A percentile compares a stretch with the other conserved stretches of the same genome.
These are phyloP conservation scores for Aphanomyces cochlioides DNA, from an alignment of 352 stramenopile species.

Conservation along the genomic window DNA sequence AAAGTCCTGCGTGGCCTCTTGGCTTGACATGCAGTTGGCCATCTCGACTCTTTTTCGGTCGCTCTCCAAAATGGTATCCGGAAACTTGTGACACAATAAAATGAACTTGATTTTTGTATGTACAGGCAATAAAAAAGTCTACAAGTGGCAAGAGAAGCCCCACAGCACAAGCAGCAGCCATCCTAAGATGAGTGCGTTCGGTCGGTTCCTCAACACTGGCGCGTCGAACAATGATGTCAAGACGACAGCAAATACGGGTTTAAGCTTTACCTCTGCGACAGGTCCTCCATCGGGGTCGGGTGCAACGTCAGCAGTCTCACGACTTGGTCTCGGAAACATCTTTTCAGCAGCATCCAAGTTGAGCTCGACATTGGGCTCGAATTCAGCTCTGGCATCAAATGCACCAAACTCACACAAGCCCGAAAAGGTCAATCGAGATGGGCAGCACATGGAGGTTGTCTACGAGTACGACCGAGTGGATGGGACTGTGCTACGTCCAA, in stretches of 20 bases:
- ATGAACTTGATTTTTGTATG: constrained; percentile 1
- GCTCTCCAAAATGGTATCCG: background rate
- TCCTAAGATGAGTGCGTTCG: constrained; percentile 26
- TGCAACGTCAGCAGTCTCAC: constrained; percentile 17
- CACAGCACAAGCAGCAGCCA: background rate
- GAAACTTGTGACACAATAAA: background rate
- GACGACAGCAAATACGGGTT: background rate
- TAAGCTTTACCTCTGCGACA: constrained; percentile 16
- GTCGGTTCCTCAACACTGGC: constrained; percentile 22
- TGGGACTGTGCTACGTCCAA: constrained; percentile 52
- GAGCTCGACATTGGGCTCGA: constrained; percentile 3
- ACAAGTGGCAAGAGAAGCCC: background rate
- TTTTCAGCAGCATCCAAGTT: constrained; percentile 13
- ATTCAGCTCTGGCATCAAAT: background rate
- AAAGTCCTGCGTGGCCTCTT: constrained; percentile 13
- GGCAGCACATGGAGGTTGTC: constrained; percentile 69
- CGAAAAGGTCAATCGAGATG: constrained; percentile 38
- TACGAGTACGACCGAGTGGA: constrained; percentile 84
- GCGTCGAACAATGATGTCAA: background rate
- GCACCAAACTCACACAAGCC: background rate
- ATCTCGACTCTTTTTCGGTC: too few species aligned
- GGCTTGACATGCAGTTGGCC: too few species aligned
- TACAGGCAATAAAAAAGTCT: background rate
- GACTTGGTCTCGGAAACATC: constrained; percentile 21
- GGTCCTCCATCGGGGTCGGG: constrained; percentile 6